Evolutionary conservation across 306 rosid species (phyloP).

Genomic region (Cucumis cinereus): DNA sequence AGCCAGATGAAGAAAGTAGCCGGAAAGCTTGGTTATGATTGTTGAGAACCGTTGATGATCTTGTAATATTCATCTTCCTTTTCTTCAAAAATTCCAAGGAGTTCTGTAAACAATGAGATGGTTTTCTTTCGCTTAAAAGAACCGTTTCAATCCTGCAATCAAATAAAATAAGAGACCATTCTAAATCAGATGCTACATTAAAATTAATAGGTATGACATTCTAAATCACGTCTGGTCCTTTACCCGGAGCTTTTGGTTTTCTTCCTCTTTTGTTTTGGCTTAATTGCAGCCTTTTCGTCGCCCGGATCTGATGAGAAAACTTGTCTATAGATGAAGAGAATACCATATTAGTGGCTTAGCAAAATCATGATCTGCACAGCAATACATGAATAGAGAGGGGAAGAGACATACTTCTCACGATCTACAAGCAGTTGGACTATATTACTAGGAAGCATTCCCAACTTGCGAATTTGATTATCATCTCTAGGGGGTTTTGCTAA

Average conservation of each 20-base stretch:
- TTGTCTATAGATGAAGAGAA: conserved; percentile 32
- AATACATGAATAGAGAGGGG: not conserved
- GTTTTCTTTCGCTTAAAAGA: conserved; percentile 37
- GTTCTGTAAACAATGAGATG: conserved; percentile 48
- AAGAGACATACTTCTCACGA: conserved; percentile 58
- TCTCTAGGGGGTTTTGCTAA: conserved; percentile 19
- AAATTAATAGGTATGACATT: too few relatives aligned
- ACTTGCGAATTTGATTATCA: conserved; percentile 16
- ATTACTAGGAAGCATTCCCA: conserved; percentile 62
- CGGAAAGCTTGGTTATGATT: conserved; percentile 78
- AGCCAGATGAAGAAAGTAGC: conserved; percentile 48
- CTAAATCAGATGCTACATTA: not conserved
- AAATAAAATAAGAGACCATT: not conserved
- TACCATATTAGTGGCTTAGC: not conserved
- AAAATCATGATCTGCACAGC: not conserved
- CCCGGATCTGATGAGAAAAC: conserved; percentile 40
- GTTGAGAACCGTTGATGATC: conserved; percentile 67
- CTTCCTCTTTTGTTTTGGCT: conserved; percentile 42
- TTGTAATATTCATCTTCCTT: conserved; percentile 50
- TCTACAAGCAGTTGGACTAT: conserved; percentile 69
- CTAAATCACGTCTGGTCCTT: conserved; percentile 6
- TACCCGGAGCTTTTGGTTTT: conserved; percentile 49
- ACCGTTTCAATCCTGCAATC: conserved; percentile 48
- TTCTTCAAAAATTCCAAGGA: conserved; percentile 73
- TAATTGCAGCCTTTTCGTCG: conserved; percentile 38